Base-by-base conservation (phyloP, 1,284 basidiomycete genomes). In the Phaffia rhodozyma region DNA sequence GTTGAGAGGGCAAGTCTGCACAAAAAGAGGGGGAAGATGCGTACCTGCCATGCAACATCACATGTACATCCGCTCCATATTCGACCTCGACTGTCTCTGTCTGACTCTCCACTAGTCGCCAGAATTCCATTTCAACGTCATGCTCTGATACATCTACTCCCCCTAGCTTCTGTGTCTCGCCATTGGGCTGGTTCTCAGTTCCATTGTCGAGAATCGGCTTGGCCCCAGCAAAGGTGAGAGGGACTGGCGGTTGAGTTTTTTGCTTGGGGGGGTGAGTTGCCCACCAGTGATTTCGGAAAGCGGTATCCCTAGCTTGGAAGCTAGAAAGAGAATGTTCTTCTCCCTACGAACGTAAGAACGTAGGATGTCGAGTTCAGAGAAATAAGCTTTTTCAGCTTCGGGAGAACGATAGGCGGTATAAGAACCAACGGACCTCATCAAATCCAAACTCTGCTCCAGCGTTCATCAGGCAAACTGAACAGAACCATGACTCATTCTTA, bases 371-470 rank as follows among this genome's bases (percentile, higher is more conserved):
- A 20, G 13, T 53, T 20, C 3, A 53, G n/a, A 47, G 9, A 23
- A 30, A 47, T 43, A 13, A 49, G 27, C 47, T 21, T 21, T 29
- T 21, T 29, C 30, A 13, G 6, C n/a, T 25, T 9, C 7, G 2
- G 23, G 54, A 5, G 20, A 55, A 49, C 6, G 29, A 11, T 20
- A 16, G 16, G 18, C 5, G 16, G 18, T 21, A 5, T 30, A 32
- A n/a, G 58, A 52, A 13, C n/a, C 7, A 29, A 59, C 62, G 13
- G 0, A 59, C 62, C 38, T 97, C 94, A 70, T 97, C 94, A 72
- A 98, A 99, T 52, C 96, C 96, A 72, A 91, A 99, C 75, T 97
- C 96, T 64, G 91, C 90, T n/a, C 94, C 93, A 0, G 91, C 96
- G 32, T 86, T 87, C 54, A 93, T 83, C 21, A 99, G 79, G 72